Base-by-base conservation (phyloP, 139 green algal genomes). In the Chlorella ohadii region DNA sequence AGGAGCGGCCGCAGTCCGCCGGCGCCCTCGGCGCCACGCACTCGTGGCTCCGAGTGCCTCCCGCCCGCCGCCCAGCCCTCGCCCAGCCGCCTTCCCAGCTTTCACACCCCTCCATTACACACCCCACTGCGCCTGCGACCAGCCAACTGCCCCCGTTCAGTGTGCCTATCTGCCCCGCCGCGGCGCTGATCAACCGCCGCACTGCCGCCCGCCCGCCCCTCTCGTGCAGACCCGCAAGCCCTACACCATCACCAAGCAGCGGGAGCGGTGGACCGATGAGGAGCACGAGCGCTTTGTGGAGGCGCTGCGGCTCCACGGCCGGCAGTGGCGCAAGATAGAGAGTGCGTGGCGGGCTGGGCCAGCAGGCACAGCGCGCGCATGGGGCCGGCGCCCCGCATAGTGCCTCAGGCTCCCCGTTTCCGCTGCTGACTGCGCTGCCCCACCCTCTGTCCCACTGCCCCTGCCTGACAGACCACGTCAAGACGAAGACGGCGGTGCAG, bases 401-500 rank as follows among this genome's bases (percentile, higher is more conserved):
- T 55, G 17, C 41, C 27, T 0, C 41, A 16, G 31, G 38, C 70
- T 67, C 36, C 17, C 1, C 78, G 27, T 12, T 22, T 44, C 39
- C 33, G 3, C 66, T 47, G 31, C 36, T 55, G 20, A 33, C 34
- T 63, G 13, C 16, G 57, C 28, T 36, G n/a, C 47, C 33, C 31
- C 66, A 28, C 33, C 33, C 15, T 15, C 6, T 72, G n/a, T n/a
- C n/a, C 33, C 67, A 23, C 27, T 16, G 11, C 44, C 68, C 59
- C n/a, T n/a, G n/a, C n/a, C n/a, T n/a, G n/a, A 86, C 92, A 97
- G 96, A 97, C 85, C 89, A 98, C 82, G 94, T 99, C 19, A 93
- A 94, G 63, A 98, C 94, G 73, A 99, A 99, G 88, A 98, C 93
- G 0, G 92, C 97, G 4, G 94, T 99, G 38, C 97, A 99, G 78